Evolutionary conservation across 2,329 filamentous ascomycete genomes (phyloP).

Genomic region (Aspergillus sergii): DNA sequence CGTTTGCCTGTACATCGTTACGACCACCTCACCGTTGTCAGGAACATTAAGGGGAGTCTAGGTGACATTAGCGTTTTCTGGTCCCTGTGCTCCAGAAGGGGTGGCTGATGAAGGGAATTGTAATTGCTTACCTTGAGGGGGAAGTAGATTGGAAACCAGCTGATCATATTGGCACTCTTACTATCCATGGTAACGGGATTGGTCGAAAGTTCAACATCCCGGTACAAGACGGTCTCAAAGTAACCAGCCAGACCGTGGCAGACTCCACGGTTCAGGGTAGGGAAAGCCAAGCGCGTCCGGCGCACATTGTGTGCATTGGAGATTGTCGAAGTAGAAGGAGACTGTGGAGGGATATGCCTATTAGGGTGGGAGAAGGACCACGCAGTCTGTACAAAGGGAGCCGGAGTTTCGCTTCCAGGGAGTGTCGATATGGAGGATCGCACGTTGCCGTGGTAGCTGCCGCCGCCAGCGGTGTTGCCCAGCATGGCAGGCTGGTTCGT

Average conservation of each 20-base stretch:
- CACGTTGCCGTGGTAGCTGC: conserved; percentile 23
- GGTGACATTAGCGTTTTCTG: background rate
- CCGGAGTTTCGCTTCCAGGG: conserved; percentile 36
- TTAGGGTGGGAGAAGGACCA: conserved; percentile 51
- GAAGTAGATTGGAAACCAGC: conserved; percentile 99
- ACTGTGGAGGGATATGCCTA: conserved; percentile 37
- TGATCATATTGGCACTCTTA: conserved; percentile 98
- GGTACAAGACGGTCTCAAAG: conserved; percentile 94
- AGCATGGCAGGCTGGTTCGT: conserved; percentile 55
- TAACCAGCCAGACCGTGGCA: conserved; percentile 92
- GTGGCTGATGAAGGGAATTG: background rate
- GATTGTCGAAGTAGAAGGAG: conserved; percentile 50
- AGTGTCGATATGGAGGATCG: conserved; percentile 32
- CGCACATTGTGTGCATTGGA: conserved; percentile 90
- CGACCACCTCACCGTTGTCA: conserved; percentile 78
- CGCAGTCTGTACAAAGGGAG: conserved; percentile 44
- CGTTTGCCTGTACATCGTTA: conserved; percentile 95
- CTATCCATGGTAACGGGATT: conserved; percentile 87
- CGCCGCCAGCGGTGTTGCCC: conserved; percentile 18
- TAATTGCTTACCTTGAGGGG: conserved; percentile 74
- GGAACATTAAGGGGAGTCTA: conserved; percentile 85
- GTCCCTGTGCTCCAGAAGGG: background rate
- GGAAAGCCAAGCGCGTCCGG: conserved; percentile 77
- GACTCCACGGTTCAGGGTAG: conserved; percentile 75
- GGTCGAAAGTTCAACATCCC: conserved; percentile 82